phyloP scores from a whole-genome alignment of 345 rosid genomes.

The Carallia pectinifolia region DNA sequence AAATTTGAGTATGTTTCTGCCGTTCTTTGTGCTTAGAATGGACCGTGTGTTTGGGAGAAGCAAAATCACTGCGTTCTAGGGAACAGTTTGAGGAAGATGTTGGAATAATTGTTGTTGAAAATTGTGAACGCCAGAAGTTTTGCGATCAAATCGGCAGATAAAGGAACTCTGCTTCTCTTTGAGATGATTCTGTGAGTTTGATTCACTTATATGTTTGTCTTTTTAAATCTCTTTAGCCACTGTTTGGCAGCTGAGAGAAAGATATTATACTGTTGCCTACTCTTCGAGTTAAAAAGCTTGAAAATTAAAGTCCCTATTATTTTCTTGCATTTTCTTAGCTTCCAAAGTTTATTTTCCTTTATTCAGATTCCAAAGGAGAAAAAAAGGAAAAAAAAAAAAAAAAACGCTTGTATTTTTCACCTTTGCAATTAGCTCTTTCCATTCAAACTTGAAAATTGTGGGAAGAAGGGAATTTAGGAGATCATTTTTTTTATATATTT shows the following conservation, averaged over 20 bases:
- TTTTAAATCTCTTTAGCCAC: not conserved
- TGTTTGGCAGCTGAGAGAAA: constrained; percentile 9
- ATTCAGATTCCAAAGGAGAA: no score
- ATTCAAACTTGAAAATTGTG: no score
- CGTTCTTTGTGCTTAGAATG: not conserved
- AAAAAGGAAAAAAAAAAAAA: no score
- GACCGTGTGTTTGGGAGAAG: no score
- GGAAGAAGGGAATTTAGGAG: no score
- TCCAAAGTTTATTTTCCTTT: not conserved
- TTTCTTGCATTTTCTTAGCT: constrained; percentile 1
- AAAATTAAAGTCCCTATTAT: not conserved
- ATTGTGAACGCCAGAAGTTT: not conserved
- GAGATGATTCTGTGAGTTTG: not conserved
- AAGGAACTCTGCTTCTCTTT: not conserved
- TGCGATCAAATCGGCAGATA: not conserved
- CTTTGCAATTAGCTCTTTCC: no score
- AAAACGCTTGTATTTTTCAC: no score
- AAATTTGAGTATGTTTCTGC: no score
- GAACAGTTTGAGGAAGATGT: not conserved
- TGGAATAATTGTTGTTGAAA: not conserved
- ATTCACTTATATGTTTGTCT: not conserved
- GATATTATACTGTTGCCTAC: not conserved
- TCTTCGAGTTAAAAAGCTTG: not conserved
- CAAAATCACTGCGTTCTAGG: not conserved
- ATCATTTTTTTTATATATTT: no score